A percentile compares a stretch with the other conserved stretches of the same genome.
Conservation (phyloP, 805 yeast species). For the Kurtzmaniella fragi region DNA sequence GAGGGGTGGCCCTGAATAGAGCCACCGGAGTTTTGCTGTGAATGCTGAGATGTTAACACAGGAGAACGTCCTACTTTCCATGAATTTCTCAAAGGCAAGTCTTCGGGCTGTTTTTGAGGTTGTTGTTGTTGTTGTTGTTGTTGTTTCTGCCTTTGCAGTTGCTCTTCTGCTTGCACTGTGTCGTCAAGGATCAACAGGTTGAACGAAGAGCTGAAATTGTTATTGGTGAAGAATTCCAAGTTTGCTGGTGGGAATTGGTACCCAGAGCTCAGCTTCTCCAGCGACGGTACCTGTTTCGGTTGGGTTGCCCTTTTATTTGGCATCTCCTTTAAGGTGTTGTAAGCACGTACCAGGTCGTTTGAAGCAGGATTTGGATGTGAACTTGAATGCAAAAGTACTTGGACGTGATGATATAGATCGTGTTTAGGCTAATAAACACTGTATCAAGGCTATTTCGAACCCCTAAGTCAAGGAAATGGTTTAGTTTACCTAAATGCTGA, state of each 20-base stretch:
- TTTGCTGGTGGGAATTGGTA: slow-evolving; percentile 3
- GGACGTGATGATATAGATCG: no score
- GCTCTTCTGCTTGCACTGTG: slow-evolving; percentile 15
- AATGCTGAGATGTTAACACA: no score
- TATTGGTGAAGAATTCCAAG: slow-evolving; percentile 33
- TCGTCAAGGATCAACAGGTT: slow-evolving; percentile 39
- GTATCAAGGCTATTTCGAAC: no score
- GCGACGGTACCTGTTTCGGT: background rate
- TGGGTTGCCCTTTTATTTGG: background rate
- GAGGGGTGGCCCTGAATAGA: slow-evolving; percentile 1
- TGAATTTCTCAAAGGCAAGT: background rate
- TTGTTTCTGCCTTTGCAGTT: background rate
- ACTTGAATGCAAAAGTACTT: no score
- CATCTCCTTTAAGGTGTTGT: background rate
- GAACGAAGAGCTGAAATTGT: slow-evolving; percentile 37
- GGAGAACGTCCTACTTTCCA: background rate
- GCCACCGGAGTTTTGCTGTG: no score
- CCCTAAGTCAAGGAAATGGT: no score
- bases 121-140: background rate
- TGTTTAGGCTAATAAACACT: no score
- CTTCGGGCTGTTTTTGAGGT: background rate
- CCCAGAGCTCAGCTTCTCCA: background rate
- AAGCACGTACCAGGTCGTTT: background rate
- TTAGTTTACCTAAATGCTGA: no score
- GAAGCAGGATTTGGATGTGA: no score